Evolutionary conservation across 2,329 filamentous ascomycete genomes (phyloP).

Genomic region (Diaporthe citri): DNA sequence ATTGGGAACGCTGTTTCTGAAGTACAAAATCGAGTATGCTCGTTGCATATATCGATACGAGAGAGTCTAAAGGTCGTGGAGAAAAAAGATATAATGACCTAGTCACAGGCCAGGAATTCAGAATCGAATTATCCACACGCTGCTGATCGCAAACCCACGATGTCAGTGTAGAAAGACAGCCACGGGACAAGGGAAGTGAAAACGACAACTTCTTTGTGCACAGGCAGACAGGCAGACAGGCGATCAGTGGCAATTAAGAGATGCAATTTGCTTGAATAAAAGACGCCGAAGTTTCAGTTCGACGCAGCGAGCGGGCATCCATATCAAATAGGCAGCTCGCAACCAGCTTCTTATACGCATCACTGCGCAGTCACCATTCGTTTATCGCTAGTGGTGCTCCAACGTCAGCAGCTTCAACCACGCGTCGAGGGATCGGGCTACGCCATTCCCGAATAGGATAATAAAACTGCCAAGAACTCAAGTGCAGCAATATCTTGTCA

Average conservation of each 20-base stretch:
- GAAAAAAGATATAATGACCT: too few relatives aligned
- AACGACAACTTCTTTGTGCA: background rate
- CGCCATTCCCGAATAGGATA: conserved; percentile 12
- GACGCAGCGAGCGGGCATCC: background rate
- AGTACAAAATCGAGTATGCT: background rate
- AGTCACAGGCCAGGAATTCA: too few relatives aligned
- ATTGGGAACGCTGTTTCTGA: background rate
- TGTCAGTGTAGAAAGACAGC: too few relatives aligned
- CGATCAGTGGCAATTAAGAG: too few relatives aligned
- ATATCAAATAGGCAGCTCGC: background rate
- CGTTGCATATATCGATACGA: background rate
- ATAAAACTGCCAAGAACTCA: conserved; percentile 1
- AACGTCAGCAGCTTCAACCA: background rate
- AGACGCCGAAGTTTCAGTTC: too few relatives aligned
- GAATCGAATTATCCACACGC: too few relatives aligned
- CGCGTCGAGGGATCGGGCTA: background rate
- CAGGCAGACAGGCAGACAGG: too few relatives aligned
- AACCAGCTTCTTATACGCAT: background rate
- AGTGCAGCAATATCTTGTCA: background rate
- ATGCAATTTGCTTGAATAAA: too few relatives aligned
- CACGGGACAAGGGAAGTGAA: too few relatives aligned
- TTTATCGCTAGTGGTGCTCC: background rate
- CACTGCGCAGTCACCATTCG: background rate
- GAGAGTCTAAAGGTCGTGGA: too few relatives aligned
- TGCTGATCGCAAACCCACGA: too few relatives aligned